phyloP scores from a whole-genome alignment of 2,329 filamentous ascomycete genomes.

The Colletotrichum coccodes region DNA sequence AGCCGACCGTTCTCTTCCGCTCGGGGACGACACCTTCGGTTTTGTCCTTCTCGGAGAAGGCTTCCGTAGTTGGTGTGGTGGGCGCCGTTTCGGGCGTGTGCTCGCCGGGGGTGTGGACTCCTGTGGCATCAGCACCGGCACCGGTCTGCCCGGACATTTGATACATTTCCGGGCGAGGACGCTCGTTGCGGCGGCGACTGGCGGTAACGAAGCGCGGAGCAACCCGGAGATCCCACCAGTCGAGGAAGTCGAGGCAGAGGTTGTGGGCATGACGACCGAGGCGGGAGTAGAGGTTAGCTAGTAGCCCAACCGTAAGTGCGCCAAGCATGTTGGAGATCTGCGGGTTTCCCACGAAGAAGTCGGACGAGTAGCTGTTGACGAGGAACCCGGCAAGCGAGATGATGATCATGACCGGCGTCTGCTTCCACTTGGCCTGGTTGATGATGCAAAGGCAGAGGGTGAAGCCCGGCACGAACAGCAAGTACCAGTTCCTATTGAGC shows the following conservation, averaged over 20 bases:
- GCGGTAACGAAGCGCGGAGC: slow-evolving; percentile 46
- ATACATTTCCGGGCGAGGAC: slow-evolving; percentile 37
- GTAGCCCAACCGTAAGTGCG: slow-evolving; percentile 78
- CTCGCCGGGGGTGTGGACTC: slow-evolving; percentile 13
- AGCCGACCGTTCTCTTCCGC: slow-evolving; percentile 61
- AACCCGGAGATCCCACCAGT: slow-evolving; percentile 61
- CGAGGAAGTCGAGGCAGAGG: slow-evolving; percentile 56
- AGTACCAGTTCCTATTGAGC: slow-evolving; percentile 58
- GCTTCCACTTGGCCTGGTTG: slow-evolving; percentile 84
- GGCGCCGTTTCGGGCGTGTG: slow-evolving; percentile 21
- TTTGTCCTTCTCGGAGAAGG: slow-evolving; percentile 32
- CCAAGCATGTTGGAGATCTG: slow-evolving; percentile 83
- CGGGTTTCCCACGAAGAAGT: slow-evolving; percentile 74
- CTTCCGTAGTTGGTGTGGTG: slow-evolving; percentile 6
- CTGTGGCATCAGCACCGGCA: not conserved
- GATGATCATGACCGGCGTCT: slow-evolving; percentile 78
- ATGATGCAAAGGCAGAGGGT: slow-evolving; percentile 78
- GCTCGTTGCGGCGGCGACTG: slow-evolving; percentile 36
- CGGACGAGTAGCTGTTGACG: slow-evolving; percentile 78
- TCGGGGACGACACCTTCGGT: slow-evolving; percentile 35
- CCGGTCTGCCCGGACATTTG: slow-evolving; percentile 24
- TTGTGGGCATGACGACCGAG: slow-evolving; percentile 69
- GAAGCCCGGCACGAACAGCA: slow-evolving; percentile 74
- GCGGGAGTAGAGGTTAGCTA: slow-evolving; percentile 83
- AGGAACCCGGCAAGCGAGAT: slow-evolving; percentile 80